Percentiles rank a stretch among this genome's conserved stretches.
These are phyloP conservation scores for Penicillium sp. DNA, from an alignment of 2,329 filamentous ascomycete species.

Conservation along the genomic window DNA sequence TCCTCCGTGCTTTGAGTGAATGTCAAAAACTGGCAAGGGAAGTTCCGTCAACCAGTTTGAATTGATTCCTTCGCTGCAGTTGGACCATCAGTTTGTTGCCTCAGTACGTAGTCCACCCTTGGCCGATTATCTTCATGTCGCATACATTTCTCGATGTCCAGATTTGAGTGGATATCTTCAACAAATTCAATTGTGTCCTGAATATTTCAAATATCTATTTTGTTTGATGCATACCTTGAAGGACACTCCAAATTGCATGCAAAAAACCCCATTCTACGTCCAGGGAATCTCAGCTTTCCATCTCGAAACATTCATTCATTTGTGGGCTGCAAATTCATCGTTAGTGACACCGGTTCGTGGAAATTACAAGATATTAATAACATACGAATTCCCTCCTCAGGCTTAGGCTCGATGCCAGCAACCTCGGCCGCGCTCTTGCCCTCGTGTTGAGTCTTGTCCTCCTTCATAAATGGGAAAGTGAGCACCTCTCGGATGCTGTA, in stretches of 20 bases:
- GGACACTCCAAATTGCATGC: constrained; percentile 17
- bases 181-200: background rate
- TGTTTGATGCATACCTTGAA: constrained; percentile 24
- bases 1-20: too few species aligned
- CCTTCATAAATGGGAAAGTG: constrained; percentile 97
- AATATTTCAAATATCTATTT: constrained; percentile 12
- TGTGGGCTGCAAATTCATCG: constrained; percentile 28
- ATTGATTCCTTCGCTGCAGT: too few species aligned
- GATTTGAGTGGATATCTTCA: too few species aligned
- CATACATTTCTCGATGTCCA: too few species aligned
- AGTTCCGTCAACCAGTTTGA: too few species aligned
- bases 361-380: constrained; percentile 24
- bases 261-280: constrained; percentile 14
- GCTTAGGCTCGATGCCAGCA: constrained; percentile 53
- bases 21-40: too few species aligned
- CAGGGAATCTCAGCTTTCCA: constrained; percentile 8
- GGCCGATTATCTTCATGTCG: too few species aligned
- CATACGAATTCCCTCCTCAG: constrained; percentile 56
- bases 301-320: constrained; percentile 23
- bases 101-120: too few species aligned
- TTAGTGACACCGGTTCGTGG: constrained; percentile 22
- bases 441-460: constrained; percentile 54
- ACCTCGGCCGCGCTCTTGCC: constrained; percentile 56
- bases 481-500: constrained; percentile 95
- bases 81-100: too few species aligned